Percentiles rank a stretch among this genome's conserved stretches.
Evolutionary conservation across 768 basidiomycete genomes (phyloP).

Genomic region (Panus rudis): DNA sequence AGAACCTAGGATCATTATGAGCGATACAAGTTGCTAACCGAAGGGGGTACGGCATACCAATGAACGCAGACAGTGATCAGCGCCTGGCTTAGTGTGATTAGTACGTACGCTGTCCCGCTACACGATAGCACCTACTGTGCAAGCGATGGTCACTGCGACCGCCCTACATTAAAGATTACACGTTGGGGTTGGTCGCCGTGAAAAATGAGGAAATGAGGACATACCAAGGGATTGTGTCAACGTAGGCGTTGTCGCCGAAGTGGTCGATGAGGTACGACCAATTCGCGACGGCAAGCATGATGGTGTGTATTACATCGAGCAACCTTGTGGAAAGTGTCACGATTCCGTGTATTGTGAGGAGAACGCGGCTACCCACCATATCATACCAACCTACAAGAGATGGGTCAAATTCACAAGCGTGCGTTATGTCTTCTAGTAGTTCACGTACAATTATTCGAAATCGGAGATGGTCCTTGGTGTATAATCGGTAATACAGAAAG

Average conservation of each 20-base stretch:
- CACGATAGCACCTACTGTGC: not conserved
- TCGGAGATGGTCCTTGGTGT: conserved; percentile 5
- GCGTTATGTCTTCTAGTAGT: not conserved
- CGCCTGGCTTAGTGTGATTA: not conserved
- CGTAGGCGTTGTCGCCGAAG: not conserved
- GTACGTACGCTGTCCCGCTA: not conserved
- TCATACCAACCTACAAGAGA: not conserved
- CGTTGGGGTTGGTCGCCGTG: not conserved
- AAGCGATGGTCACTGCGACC: not conserved
- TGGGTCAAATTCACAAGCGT: not conserved
- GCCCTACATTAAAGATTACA: too few species aligned
- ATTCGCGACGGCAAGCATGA: conserved; percentile 8
- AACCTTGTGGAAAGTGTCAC: conserved; percentile 2
- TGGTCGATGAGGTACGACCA: conserved; percentile 9
- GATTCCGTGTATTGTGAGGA: not conserved
- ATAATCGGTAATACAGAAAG: conserved; percentile 7
- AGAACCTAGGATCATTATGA: conserved; percentile 7
- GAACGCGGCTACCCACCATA: not conserved
- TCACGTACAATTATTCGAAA: not conserved
- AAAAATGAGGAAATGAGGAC: not conserved
- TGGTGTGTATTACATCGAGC: conserved; percentile 11
- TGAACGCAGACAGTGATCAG: conserved; percentile 11
- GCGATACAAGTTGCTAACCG: not conserved
- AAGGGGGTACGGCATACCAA: conserved; percentile 3
- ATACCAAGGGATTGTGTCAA: conserved; percentile 8